Conservation (phyloP, 2,329 filamentous ascomycete species). For the Colletotrichum endophyticum region DNA sequence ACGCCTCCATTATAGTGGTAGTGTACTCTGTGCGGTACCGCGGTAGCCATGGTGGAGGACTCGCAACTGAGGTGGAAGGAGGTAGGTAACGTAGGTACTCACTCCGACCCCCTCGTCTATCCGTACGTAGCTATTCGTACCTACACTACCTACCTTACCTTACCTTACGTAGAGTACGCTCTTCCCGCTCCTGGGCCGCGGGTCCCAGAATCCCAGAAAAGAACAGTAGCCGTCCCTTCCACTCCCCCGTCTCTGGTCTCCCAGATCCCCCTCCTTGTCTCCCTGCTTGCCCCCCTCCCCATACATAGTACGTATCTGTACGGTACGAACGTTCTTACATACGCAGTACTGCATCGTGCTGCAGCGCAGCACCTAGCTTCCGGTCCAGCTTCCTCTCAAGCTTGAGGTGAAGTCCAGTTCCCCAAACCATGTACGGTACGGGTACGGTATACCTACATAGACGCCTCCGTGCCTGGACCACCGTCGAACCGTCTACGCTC, state of each 20-base stretch:
- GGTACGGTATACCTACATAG: background rate
- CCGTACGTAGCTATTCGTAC: background rate
- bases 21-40: background rate
- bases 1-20: background rate
- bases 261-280: background rate
- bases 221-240: background rate
- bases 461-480: background rate
- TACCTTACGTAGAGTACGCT: background rate
- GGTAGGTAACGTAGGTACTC: no score
- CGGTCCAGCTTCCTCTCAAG: background rate
- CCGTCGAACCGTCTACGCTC: background rate
- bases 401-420: background rate
- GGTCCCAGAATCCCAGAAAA: background rate
- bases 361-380: background rate
- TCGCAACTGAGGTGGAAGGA: background rate
- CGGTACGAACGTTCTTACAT: background rate
- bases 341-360: background rate
- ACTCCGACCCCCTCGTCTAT: background rate
- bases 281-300: background rate
- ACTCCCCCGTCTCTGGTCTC: background rate
- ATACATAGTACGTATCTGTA: background rate
- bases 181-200: background rate
- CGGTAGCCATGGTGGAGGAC: background rate
- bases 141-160: no score
- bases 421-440: background rate